Base-by-base conservation (phyloP, 1,284 basidiomycete genomes). In the Puccinia polysora region DNA sequence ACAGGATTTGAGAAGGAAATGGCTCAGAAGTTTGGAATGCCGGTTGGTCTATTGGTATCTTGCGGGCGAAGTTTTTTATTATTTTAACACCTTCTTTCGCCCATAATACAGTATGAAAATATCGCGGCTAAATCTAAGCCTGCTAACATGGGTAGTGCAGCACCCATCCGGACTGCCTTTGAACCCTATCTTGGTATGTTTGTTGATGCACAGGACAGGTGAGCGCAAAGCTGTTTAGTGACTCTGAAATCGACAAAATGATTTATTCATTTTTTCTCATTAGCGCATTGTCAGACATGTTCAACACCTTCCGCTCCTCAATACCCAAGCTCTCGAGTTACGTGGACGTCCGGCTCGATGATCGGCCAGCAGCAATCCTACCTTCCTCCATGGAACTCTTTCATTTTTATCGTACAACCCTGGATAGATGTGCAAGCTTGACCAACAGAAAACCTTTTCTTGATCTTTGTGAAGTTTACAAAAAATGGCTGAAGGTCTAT, bases 181-280 rank as follows among this genome's bases (percentile, higher is more conserved):
- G 92, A 96, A 74, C 85, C 89, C 0, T 90, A 97, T 79, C 91
- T 97, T 82, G 84, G 86, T 45, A 86, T 98, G 50, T 98, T 94
- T 78, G 89, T 97, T 65, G 91, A 97, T 75, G 93, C 95, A 14
- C 96, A 98, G 80, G 92, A 97, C 83, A 90, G 88, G 91, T 89
- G 74, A 52, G 84, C n/a, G 8, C 8, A 52, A 52, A 77, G 60
- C 68, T 62, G 40, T 30, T 28, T 40, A 23, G 10, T 14, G 14
- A 25, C 20, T 49, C 38, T 40, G 49, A 18, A 28, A 47, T 6
- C n/a, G 28, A 28, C 40, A 40, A 36, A 43, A 50, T 34, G 10
- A 7, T 49, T 52, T 50, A 28, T 47, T 65, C 73, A 2, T 68
- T 25, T 7, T 60, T n/a, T 49, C 55, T 56, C 6, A 50, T 43